phyloP scores from a whole-genome alignment of 2,329 filamentous ascomycete species.

The Pestalotiopsis sp. region DNA sequence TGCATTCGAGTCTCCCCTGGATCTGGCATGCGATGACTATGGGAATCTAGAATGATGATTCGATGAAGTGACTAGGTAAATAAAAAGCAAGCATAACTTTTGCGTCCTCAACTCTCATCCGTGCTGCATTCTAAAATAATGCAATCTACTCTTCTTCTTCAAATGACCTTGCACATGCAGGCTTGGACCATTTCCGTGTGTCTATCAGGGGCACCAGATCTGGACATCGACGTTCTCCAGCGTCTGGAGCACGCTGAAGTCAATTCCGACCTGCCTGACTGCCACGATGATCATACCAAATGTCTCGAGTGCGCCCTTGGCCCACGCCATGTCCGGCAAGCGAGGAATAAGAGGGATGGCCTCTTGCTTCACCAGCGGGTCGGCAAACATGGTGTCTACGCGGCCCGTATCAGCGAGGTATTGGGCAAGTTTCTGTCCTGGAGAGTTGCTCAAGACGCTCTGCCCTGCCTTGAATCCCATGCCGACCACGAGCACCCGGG shows the following conservation, averaged over 20 bases:
- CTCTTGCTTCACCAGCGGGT: conserved; percentile 44
- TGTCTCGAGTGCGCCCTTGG: conserved; percentile 31
- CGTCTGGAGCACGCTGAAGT: conserved; percentile 38
- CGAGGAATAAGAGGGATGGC: conserved; percentile 41
- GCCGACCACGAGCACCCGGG: conserved; percentile 43
- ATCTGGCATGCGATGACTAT: too few relatives aligned
- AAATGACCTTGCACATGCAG: neutral
- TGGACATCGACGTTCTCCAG: conserved; percentile 37
- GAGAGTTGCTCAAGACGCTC: conserved; percentile 47
- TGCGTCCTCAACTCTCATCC: too few relatives aligned
- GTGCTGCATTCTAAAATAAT: too few relatives aligned
- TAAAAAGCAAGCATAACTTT: too few relatives aligned
- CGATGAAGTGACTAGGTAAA: too few relatives aligned
- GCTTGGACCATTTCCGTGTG: neutral
- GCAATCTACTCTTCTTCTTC: too few relatives aligned
- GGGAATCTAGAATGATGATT: too few relatives aligned
- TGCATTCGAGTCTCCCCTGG: too few relatives aligned
- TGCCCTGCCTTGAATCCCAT: conserved; percentile 54
- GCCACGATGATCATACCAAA: conserved; percentile 48
- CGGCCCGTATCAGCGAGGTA: conserved; percentile 31
- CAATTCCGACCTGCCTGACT: conserved; percentile 42
- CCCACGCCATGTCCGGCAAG: conserved; percentile 41
- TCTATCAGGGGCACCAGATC: conserved; percentile 35
- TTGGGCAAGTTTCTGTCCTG: conserved; percentile 44
- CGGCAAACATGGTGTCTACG: conserved; percentile 44